Evolutionary conservation across 2,329 filamentous ascomycete species (phyloP).

Genomic region (Geosmithia morbida): DNA sequence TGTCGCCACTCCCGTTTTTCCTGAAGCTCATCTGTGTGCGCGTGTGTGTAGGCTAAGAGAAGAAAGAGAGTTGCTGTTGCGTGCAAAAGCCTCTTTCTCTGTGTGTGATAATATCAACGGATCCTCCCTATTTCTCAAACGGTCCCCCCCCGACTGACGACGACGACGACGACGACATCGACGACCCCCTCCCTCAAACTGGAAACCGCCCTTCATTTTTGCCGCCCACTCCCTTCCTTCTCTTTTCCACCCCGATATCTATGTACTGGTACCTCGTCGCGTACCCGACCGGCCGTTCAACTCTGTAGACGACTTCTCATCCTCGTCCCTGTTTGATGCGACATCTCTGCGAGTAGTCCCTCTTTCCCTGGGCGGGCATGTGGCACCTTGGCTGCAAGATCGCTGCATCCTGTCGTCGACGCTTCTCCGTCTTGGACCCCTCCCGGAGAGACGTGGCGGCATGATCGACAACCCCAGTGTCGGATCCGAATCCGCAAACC

Average conservation of each 20-base stretch:
- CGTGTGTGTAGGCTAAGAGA: too few species aligned
- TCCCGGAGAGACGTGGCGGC: background rate
- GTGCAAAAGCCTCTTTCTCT: too few species aligned
- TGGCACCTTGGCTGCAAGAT: constrained; percentile 1
- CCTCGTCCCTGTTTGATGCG: background rate
- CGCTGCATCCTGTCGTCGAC: background rate
- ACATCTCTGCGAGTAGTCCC: background rate
- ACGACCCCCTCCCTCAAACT: background rate
- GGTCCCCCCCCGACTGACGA: too few species aligned
- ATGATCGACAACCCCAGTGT: background rate
- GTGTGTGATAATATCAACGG: too few species aligned
- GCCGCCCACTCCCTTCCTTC: too few species aligned
- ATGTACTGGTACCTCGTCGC: background rate
- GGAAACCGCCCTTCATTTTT: background rate
- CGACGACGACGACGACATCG: too few species aligned
- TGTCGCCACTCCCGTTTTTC: background rate
- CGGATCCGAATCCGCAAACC: background rate
- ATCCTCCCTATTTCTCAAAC: too few species aligned
- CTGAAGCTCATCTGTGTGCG: background rate
- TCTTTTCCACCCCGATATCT: background rate
- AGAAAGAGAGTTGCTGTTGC: too few species aligned
- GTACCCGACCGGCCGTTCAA: background rate
- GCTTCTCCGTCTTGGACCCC: background rate
- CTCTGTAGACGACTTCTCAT: background rate
- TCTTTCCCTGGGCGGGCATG: background rate